Evolutionary conservation across 2,329 filamentous ascomycete species (phyloP), one percentile per base, ranked within the genome.

Genomic region (Coniosporium tulheliwenetii): DNA sequence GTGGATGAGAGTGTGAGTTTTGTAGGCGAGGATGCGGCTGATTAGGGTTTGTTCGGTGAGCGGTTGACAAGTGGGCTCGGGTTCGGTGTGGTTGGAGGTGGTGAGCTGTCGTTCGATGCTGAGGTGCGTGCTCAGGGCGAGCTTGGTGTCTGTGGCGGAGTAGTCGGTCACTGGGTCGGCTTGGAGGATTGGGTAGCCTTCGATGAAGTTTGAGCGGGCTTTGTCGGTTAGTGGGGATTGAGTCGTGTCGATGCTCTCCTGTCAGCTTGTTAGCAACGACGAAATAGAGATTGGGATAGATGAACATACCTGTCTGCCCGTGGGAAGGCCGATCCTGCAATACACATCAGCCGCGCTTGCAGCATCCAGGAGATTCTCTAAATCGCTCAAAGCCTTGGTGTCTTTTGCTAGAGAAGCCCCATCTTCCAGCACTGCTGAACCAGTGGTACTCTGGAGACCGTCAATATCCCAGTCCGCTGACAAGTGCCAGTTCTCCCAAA

Each of bases 261-360:
- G 1, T 35, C 19, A 26, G 39, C 10, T 9, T 42, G 59, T 49
- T 54, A 47, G 34, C 3, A 14, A 16, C 10, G 7, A 10, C n/a
- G 9, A 15, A 5, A 14, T 39, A 31, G 29, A 8, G 14, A n/a
- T 16, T 12, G 12, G 12, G 34, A 26, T 42, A 36, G 31, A 33
- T 19, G 34, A 10, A 32, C 32, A 29, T 47, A 65, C 58, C 47
- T 59, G 47, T 36, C 65, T 54, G 10, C 53, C 58, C 2, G 49
- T 57, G 3, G 65, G 67, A 38, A 73, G 66, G 5, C 64, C 63
- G 16, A 65, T 60, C 12, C 60, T 57, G 15, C 73, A 73, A 51
- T 67, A 73, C 2, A 79, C 43, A 56, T 91, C 83, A 14, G 75
- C 70, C 33, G 70, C 69, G 53, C 84, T 86, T 58, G 83, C 64